These are phyloP conservation scores for Tetradesmus lagerheimii DNA, from an alignment of 139 green algal genomes.

Conservation along the genomic window DNA sequence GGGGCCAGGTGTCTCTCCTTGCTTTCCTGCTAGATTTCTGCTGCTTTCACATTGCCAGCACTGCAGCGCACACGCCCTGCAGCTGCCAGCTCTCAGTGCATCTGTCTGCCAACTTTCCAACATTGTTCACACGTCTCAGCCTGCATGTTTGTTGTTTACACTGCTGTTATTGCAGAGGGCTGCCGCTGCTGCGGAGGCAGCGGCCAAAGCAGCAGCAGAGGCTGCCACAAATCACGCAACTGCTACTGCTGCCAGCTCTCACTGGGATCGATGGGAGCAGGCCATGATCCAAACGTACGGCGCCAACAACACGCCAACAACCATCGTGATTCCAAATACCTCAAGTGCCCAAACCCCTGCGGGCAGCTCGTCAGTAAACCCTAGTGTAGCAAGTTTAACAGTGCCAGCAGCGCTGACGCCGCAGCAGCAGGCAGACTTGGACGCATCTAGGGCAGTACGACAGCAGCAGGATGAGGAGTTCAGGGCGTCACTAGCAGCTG, in stretches of 20 bases:
- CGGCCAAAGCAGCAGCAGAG: neutral
- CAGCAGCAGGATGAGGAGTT: neutral
- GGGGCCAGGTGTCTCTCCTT: too few species aligned
- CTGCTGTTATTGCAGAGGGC: neutral
- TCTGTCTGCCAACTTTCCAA: too few species aligned
- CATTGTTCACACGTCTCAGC: too few species aligned
- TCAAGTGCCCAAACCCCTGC: neutral
- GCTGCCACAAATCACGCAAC: neutral
- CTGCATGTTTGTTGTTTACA: too few species aligned
- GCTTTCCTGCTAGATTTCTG: too few species aligned
- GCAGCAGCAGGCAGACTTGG: neutral
- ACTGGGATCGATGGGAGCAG: neutral
- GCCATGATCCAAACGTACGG: neutral
- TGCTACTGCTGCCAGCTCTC: neutral
- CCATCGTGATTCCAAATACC: neutral
- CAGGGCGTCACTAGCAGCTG: neutral
- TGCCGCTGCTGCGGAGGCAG: neutral
- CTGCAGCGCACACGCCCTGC: too few species aligned
- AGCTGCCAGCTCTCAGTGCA: too few species aligned
- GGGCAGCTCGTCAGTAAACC: too few species aligned
- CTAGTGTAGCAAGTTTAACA: neutral
- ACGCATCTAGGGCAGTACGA: neutral
- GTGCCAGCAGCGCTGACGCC: neutral
- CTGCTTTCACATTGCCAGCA: too few species aligned
- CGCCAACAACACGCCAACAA: too few species aligned